phyloP scores from a whole-genome alignment of 257 asterid species.

The Solanum peruvianum region DNA sequence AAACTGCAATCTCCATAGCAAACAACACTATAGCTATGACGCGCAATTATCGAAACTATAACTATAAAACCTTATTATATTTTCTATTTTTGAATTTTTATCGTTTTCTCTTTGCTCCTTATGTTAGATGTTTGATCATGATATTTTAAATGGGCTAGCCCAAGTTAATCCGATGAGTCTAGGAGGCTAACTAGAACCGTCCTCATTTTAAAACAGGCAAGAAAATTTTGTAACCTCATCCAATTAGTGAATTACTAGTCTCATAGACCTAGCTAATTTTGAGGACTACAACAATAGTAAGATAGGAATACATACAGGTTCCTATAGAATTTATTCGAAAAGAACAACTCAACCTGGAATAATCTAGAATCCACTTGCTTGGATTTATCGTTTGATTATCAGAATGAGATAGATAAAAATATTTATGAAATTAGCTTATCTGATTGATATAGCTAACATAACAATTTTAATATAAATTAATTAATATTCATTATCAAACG shows the following conservation, averaged over 20 bases:
- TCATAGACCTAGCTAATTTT: background rate
- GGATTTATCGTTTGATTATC: background rate
- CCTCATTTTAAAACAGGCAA: background rate
- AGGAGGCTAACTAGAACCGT: background rate
- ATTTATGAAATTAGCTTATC: background rate
- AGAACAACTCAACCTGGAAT: background rate
- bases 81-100: no score
- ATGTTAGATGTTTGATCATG: background rate
- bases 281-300: background rate
- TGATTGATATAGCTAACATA: background rate
- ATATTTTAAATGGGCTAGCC: background rate
- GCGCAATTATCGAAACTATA: no score
- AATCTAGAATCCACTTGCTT: background rate
- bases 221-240: background rate
- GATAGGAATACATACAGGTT: background rate
- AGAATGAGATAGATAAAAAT: background rate
- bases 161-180: background rate
- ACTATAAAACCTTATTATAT: no score
- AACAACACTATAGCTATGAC: no score
- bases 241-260: background rate
- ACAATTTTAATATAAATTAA: background rate
- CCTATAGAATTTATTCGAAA: background rate
- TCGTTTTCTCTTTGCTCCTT: no score
- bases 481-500: background rate
- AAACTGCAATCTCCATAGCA: no score